Conservation (phyloP, 2,329 filamentous ascomycete genomes). For the Phialophora expanda region DNA sequence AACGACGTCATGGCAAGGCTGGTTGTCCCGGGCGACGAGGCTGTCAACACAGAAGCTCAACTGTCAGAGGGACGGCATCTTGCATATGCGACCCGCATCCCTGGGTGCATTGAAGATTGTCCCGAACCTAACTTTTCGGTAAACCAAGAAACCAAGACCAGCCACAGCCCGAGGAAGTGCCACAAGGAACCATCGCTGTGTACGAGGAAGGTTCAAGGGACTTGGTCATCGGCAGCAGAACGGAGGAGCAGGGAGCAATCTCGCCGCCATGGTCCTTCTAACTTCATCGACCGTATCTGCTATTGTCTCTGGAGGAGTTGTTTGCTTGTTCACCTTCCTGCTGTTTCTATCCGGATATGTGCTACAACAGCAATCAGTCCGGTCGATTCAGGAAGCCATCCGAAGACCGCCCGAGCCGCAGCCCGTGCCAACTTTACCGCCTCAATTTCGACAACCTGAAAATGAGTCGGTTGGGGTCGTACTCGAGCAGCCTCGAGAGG, state of each 20-base stretch:
- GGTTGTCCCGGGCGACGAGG: constrained; percentile 23
- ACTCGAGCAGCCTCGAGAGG: constrained; percentile 23
- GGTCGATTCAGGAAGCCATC: constrained; percentile 75
- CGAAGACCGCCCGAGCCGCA: constrained; percentile 53
- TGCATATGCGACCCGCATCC: neutral
- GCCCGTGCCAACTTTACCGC: constrained; percentile 42
- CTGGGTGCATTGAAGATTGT: neutral
- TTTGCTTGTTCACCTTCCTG: constrained; percentile 76
- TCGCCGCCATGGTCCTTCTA: constrained; percentile 51
- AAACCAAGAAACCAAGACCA: neutral
- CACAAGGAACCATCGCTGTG: neutral
- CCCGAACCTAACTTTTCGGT: constrained; percentile 6
- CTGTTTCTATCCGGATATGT: constrained; percentile 88
- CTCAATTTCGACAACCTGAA: constrained; percentile 35
- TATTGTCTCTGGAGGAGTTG: constrained; percentile 54
- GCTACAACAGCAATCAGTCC: constrained; percentile 83
- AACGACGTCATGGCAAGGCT: constrained; percentile 9
- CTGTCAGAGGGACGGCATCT: neutral
- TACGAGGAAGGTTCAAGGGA: neutral
- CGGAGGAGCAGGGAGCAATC: constrained; percentile 3
- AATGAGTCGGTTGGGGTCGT: constrained; percentile 23
- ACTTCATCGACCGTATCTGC: constrained; percentile 53
- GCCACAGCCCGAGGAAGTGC: neutral
- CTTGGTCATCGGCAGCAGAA: neutral
- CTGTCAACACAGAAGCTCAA: constrained; percentile 17